Base-by-base conservation (phyloP, 2,329 filamentous ascomycete species). In the Coleophoma cylindrospora region DNA sequence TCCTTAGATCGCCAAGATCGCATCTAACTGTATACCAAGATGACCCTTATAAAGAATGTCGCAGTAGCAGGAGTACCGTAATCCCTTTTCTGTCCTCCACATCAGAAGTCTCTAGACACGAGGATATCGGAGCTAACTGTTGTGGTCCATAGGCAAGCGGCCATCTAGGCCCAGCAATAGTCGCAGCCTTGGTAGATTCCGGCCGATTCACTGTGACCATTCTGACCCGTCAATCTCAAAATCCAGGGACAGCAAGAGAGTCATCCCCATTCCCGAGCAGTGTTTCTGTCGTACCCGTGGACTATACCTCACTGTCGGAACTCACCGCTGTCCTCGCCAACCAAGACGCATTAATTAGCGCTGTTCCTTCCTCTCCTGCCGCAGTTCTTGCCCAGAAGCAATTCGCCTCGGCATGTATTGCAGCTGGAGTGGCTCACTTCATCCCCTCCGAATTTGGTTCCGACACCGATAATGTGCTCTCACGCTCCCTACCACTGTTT, bases 361-460 rank as follows among this genome's bases (percentile, higher is more conserved):
- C 74, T 0, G 66, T 83, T 32, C 58, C 50, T 43, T 33, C 34
- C 7, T 27, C 49, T 14, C 51, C 51, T 3, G 14, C 58, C 4
- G 68, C 65, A 19, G 65, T 66, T 9, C 80, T 83, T 57, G 61
- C 65, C 17, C 66, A 67, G 15, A 63, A 83, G 49, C 73, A 83
- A 40, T 74, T 83, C 41, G 81, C 79, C 1, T 72, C 78, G 14
- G 27, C 27, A 27, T 27, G 27, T 27, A 70, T 77, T 40, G 72
- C 72, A n/a, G 79, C 79, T 1, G 75, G 77, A 11, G 78, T 84
- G 7, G 71, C 76, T 57, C 72, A 78, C 19, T 81, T 82, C 66
- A 69, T 84, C 37, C 79, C 80, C 2, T 76, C 75, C 8, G 79
- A 84, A 47, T 84, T 75, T 40, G 65, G 64, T 34, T 61, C 64